These are phyloP conservation scores for Aspergillus arachidicola DNA, from an alignment of 2,329 filamentous ascomycete species.

Conservation along the genomic window DNA sequence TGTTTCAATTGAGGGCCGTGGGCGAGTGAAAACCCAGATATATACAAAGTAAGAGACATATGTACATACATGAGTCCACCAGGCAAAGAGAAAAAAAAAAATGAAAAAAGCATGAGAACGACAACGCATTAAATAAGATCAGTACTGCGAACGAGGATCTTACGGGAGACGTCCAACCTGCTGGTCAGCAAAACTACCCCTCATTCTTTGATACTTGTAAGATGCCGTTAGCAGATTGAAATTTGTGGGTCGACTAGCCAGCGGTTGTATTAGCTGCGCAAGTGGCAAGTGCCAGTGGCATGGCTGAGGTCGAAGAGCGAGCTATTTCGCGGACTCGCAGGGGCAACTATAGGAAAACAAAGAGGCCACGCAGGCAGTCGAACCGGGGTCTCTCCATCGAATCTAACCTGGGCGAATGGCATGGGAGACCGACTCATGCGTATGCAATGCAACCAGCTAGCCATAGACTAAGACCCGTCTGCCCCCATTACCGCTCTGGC, in stretches of 20 bases:
- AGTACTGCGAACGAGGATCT: neutral
- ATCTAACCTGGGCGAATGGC: neutral
- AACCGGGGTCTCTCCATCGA: neutral
- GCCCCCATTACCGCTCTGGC: neutral
- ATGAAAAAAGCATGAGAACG: neutral
- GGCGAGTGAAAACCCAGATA: neutral
- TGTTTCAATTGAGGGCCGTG: neutral
- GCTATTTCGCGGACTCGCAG: neutral
- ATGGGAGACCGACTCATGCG: neutral
- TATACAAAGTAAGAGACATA: neutral
- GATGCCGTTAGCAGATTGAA: neutral
- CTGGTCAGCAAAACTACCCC: neutral
- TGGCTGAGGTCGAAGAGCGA: neutral
- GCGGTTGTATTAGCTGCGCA: neutral
- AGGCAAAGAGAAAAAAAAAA: neutral
- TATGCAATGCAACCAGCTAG: conserved; percentile 3
- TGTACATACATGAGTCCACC: neutral
- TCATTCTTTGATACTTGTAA: neutral
- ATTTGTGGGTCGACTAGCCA: neutral
- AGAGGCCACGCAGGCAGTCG: neutral
- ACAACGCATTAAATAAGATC: neutral
- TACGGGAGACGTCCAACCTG: neutral
- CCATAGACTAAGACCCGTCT: neutral
- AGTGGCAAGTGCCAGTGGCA: neutral
- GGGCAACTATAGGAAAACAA: neutral